These are phyloP conservation scores for Fomitopsis palustris DNA, from an alignment of 1,284 basidiomycete species.

Conservation along the genomic window DNA sequence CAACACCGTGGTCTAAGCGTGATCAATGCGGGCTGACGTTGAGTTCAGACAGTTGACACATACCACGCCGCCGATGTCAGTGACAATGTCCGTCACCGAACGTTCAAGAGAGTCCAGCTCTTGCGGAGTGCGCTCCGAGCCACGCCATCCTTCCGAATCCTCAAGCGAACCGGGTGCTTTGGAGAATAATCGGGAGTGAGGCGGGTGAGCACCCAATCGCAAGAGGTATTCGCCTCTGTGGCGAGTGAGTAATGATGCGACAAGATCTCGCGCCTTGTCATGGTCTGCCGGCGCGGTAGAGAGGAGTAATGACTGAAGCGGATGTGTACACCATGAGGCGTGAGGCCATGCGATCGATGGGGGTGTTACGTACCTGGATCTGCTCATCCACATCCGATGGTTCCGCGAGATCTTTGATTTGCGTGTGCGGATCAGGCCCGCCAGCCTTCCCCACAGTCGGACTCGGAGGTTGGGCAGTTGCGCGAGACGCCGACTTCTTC, in stretches of 20 bases:
- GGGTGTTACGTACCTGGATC: conserved; percentile 47
- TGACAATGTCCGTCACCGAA: conserved; percentile 45
- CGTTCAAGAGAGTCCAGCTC: conserved; percentile 48
- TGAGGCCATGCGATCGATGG: background rate
- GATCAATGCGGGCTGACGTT: background rate
- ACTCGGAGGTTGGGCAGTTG: background rate
- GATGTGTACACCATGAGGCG: conserved; percentile 1
- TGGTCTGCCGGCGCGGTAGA: conserved; percentile 39
- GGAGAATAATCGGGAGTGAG: conserved; percentile 48
- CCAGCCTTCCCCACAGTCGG: background rate
- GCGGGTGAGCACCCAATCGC: conserved; percentile 62
- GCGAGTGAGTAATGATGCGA: conserved; percentile 64
- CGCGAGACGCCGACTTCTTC: conserved; percentile 26
- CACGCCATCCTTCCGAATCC: conserved; percentile 50
- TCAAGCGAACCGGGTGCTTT: conserved; percentile 39
- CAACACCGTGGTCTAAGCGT: conserved; percentile 49
- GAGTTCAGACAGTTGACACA: background rate
- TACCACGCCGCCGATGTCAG: conserved; percentile 77
- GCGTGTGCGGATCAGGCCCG: background rate
- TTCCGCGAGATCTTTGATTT: conserved; percentile 11
- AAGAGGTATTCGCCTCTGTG: conserved; percentile 68
- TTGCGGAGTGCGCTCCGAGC: conserved; percentile 42
- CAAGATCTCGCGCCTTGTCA: conserved; percentile 54
- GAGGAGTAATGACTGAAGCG: conserved; percentile 44
- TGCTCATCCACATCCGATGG: conserved; percentile 51